Evolutionary conservation across 345 rosid genomes (phyloP), one percentile per base, ranked within the genome.

Genomic region (Gossypium raimondii): DNA sequence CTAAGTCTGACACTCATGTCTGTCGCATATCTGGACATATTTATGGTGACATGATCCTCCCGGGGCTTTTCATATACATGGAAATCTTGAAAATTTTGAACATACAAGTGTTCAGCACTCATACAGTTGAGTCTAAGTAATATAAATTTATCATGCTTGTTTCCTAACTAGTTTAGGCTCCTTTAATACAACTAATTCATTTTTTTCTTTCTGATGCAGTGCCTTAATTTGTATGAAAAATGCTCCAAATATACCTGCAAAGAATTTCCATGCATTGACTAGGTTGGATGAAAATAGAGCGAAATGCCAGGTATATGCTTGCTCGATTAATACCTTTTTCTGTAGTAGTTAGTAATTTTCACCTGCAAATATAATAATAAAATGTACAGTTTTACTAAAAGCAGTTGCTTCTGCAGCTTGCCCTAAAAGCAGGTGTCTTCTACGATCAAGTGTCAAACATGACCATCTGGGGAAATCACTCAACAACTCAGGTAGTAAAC

Each of bases 401-500:
- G 51, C 47, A 43, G 34, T 63, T 61, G 50, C 51, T 78, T 52
- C 51, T 84, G 84, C 88, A 95, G 99, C 93, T 95, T 60, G 99
- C 99, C 18, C 86, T 90, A 48, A 95, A 92, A 86, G 97, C 99
- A 10, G 98, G 97, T 2, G 97, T 91, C 53, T 95, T 95, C 84
- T 95, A 95, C 20, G 99, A 95, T 78, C 87, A 90, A 82, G 99
- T 95, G 70, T 95, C 99, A 45, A 93, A 91, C 70, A 67, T 91
- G 93, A 91, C 99, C 78, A 93, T 95, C 43, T 95, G 99, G 99
- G 99, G 99, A 73, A 95, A 95, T 80, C 99, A 95, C 84, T 95
- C 99, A 2, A 95, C 96, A 11, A 95, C 99, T 78, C 98, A 95
- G 99, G 98, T 94, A 68, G 48, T n/a, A 29, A 78, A 67, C 76